Base-by-base conservation (phyloP, 257 asterid genomes). In the Solanum etuberosum region DNA sequence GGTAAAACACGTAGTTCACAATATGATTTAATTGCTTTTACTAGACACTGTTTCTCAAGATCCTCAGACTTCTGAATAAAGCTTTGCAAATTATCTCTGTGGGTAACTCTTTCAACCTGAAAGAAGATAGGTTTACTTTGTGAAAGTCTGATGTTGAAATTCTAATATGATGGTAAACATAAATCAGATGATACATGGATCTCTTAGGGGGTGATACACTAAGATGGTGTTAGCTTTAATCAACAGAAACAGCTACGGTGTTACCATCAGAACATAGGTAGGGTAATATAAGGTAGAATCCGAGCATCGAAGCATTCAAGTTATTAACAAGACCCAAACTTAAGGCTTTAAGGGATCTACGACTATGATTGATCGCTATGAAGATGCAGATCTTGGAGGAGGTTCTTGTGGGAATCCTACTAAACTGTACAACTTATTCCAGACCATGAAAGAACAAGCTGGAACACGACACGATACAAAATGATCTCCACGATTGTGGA, bases 81-180 rank as follows among this genome's bases (percentile, higher is more conserved):
- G 88, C 98, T 93, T 88, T 86, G 92, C 90, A 97, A 76, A 82
- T 86, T 94, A 81, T 97, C 99, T 90, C 96, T 91, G 91, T 95
- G 98, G 77, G 98, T 93, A 91, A 97, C 98, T 91, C 98, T 94
- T 88, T 94, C 98, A 89, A 95, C 99, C 99, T 97, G 94, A 88
- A 89, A 88, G 73, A 67, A 78, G 70, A 48, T 31, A 81, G 3
- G 68, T 51, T 31, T 20, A 10, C 25, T 35, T 37, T 29, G 25
- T 46, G 11, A 16, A 80, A 80, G 10, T 5, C 5, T 5, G 40
- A 46, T 27, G 40, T 21, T 46, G 65, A 46, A 80, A 46, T 29
- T 48, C 37, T 80, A 80, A 25, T 15, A 42, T 42, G 84, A 42
- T 78, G 63, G 40, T 43, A 9, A 78, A 78, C 63, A 27, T 78